Percentiles rank a stretch among this genome's conserved stretches.
These are phyloP conservation scores for Achaetomiella virescens DNA, from an alignment of 495 filamentous ascomycete species.

Conservation along the genomic window DNA sequence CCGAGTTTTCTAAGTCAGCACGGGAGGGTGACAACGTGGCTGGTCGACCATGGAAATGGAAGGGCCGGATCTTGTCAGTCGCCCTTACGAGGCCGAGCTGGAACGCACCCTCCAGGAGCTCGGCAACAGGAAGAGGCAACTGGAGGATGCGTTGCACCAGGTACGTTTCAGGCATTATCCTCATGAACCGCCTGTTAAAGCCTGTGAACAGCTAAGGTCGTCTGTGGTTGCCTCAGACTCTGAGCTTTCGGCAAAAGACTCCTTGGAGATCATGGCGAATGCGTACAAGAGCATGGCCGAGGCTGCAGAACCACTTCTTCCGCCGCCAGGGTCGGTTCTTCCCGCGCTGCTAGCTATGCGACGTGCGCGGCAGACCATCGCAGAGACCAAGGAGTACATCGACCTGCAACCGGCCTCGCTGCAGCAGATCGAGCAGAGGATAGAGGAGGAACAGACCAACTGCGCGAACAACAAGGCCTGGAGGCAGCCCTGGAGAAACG, in stretches of 20 bases:
- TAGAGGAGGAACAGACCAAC: slow-evolving; percentile 55
- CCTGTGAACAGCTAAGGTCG: slow-evolving; percentile 14
- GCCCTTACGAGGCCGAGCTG: slow-evolving; percentile 46
- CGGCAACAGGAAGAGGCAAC: slow-evolving; percentile 56
- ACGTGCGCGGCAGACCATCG: slow-evolving; percentile 55
- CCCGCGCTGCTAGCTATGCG: slow-evolving; percentile 66
- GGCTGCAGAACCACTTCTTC: slow-evolving; percentile 56
- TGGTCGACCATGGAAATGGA: slow-evolving; percentile 10
- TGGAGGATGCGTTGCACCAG: slow-evolving; percentile 53
- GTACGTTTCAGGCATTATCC: slow-evolving; percentile 18
- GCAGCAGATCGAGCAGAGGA: slow-evolving; percentile 44
- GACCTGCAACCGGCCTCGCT: slow-evolving; percentile 48
- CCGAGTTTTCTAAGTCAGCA: too few relatives aligned
- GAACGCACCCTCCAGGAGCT: slow-evolving; percentile 60
- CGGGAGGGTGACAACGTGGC: too few relatives aligned
- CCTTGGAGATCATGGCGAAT: slow-evolving; percentile 51
- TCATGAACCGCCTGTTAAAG: not conserved
- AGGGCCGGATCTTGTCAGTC: not conserved
- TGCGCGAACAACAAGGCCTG: slow-evolving; percentile 60
- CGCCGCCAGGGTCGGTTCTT: slow-evolving; percentile 58
- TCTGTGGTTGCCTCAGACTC: slow-evolving; percentile 6
- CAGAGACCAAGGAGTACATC: slow-evolving; percentile 56
- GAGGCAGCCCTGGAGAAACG: slow-evolving; percentile 43
- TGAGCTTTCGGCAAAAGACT: slow-evolving; percentile 18
- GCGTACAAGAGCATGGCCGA: slow-evolving; percentile 59